phyloP scores from a whole-genome alignment of 805 yeast species.

The Deakozyma indianensis region DNA sequence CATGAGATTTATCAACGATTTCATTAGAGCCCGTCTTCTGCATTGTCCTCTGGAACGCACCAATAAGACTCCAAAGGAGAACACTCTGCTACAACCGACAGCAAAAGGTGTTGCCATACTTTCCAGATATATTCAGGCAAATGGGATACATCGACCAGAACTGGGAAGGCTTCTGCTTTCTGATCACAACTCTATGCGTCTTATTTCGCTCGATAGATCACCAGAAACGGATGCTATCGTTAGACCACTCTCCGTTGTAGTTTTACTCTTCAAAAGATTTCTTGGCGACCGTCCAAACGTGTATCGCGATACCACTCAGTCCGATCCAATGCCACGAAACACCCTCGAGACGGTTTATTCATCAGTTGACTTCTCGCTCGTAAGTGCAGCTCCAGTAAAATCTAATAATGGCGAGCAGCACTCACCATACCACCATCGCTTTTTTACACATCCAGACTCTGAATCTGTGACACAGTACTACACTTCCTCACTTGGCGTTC shows the following conservation, averaged over 20 bases:
- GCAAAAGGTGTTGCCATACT: constrained; percentile 1
- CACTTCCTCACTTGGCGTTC: neutral
- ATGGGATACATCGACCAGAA: neutral
- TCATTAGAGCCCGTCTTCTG: neutral
- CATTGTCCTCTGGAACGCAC: neutral
- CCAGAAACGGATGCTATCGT: constrained; percentile 1
- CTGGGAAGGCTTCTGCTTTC: neutral
- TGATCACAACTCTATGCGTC: neutral
- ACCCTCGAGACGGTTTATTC: neutral
- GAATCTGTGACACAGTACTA: neutral
- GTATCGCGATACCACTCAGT: neutral
- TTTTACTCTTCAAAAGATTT: neutral
- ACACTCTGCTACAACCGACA: neutral
- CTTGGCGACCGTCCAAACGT: neutral
- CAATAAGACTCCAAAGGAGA: neutral
- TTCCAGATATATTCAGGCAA: neutral
- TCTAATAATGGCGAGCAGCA: neutral
- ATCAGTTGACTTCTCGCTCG: neutral
- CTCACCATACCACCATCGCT: constrained; percentile 1
- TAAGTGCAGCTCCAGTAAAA: neutral
- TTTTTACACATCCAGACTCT: neutral
- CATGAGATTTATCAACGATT: neutral
- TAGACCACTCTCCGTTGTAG: neutral
- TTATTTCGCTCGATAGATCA: neutral
- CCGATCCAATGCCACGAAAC: neutral